Base-by-base conservation (phyloP, 2,329 filamentous ascomycete genomes). In the Trichoderma asperellum region DNA sequence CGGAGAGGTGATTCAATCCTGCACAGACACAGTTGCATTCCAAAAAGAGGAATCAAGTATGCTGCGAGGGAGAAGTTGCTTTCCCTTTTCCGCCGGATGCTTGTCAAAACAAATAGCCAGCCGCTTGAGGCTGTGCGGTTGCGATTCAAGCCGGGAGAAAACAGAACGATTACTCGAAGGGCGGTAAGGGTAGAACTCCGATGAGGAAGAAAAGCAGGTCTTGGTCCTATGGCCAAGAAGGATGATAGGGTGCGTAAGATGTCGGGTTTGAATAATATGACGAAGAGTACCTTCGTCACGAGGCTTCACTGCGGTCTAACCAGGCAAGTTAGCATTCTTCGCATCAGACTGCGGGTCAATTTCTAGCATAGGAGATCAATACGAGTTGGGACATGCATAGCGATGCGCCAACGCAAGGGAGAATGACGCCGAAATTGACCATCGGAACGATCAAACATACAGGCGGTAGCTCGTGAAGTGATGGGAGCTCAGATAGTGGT, bases 11-110 rank as follows among this genome's bases (percentile, higher is more conserved):
- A 77, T 77, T 75, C 78, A 74, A 80, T 79, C 76, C 78, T 79
- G 71, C 72, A 59, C 70, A 78, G 74, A 80, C 77, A 77, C 79
- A 80, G 71, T 79, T 57, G 74, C 78, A 80, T 80, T 80, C 79
- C 79, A 78, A 74, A 70, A 76, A 61, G 59, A 66, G 75, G 75
- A 73, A 71, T 73, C 73, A 69, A 62, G 52, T 71, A 69, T 69
- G 47, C 53, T 61, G 55, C 70, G 67, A 69, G 71, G 60, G 64
- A 69, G 70, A 58, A 37, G 64, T 47, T 71, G 71, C 69, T 74
- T 75, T 72, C 73, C 74, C 73, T 75, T 75, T 52, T 60, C 49
- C 66, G 68, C 67, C 58, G 57, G 66, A 47, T 68, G 58, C 58
- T 72, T 68, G 69, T 74, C 70, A 70, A 73, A 73, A 69, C 66